Conservation (phyloP, 148 eudicot genomes). For the Cornus florida region DNA sequence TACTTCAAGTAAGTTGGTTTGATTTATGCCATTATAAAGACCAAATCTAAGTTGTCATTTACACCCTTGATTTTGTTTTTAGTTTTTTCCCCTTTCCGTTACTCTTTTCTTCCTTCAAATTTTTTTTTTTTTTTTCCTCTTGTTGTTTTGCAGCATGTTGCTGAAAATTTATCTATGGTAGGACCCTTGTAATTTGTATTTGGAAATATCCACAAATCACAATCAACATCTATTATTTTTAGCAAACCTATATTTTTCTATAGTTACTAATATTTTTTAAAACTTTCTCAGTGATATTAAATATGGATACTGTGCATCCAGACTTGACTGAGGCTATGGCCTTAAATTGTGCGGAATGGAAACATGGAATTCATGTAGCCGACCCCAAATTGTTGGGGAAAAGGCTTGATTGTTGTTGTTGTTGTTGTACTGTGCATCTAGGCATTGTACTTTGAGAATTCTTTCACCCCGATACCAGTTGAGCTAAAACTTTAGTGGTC, state of each 20-base stretch:
- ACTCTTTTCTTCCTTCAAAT: background rate
- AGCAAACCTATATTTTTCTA: background rate
- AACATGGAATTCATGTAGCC: too few species aligned
- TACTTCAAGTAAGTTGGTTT: background rate
- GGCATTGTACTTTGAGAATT: background rate
- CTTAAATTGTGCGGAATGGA: too few species aligned
- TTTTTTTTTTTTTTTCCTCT: too few species aligned
- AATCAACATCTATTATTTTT: background rate
- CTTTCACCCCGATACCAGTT: too few species aligned
- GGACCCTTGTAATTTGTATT: background rate
- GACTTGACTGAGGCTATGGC: too few species aligned
- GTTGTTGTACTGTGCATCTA: background rate
- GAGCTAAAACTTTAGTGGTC: too few species aligned
- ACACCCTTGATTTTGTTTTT: background rate
- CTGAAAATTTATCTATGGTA: background rate
- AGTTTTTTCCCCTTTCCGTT: background rate
- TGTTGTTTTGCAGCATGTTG: background rate
- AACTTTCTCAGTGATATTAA: background rate
- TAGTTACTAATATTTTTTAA: background rate
- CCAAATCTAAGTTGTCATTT: background rate
- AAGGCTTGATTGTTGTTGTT: too few species aligned
- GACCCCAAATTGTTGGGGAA: too few species aligned
- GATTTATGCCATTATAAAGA: background rate
- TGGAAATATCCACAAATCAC: background rate
- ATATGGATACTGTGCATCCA: background rate